A percentile compares a stretch with the other conserved stretches of the same genome.
These are phyloP conservation scores for Populus pruinosa DNA, from an alignment of 345 rosid genomes.

Conservation along the genomic window DNA sequence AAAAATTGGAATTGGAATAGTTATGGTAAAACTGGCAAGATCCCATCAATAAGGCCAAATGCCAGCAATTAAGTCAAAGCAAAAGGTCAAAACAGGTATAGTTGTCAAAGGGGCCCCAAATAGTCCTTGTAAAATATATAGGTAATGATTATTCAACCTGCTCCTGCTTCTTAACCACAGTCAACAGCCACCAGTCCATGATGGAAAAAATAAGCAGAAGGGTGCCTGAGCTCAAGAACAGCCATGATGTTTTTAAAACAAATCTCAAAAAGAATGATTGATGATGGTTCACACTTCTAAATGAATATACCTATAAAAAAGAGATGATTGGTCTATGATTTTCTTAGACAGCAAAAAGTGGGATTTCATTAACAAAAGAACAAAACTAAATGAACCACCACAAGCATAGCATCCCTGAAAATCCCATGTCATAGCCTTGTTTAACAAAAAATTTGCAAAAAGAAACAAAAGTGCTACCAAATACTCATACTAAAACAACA, in stretches of 20 bases:
- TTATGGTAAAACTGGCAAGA: conserved; percentile 1
- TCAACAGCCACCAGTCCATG: neutral
- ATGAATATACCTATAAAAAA: neutral
- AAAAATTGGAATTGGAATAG: neutral
- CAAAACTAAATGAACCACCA: neutral
- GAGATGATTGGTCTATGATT: neutral
- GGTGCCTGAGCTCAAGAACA: neutral
- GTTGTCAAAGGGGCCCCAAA: neutral
- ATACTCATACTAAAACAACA: neutral
- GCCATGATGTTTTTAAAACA: neutral
- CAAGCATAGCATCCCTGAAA: neutral
- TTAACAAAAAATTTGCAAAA: neutral
- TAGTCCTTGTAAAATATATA: neutral
- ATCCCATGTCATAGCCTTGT: neutral
- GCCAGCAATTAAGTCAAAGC: conserved; percentile 2
- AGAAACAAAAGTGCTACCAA: neutral
- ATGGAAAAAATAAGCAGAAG: neutral
- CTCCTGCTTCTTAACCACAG: neutral
- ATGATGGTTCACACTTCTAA: neutral
- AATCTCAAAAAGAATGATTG: neutral
- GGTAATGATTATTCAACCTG: neutral
- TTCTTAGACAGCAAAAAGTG: neutral
- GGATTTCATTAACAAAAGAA: neutral
- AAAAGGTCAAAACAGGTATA: neutral
- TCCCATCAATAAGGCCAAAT: neutral